Percentiles rank a stretch among this genome's conserved stretches.
These are phyloP conservation scores for Rosa rugosa DNA, from an alignment of 306 rosid species.

Conservation along the genomic window DNA sequence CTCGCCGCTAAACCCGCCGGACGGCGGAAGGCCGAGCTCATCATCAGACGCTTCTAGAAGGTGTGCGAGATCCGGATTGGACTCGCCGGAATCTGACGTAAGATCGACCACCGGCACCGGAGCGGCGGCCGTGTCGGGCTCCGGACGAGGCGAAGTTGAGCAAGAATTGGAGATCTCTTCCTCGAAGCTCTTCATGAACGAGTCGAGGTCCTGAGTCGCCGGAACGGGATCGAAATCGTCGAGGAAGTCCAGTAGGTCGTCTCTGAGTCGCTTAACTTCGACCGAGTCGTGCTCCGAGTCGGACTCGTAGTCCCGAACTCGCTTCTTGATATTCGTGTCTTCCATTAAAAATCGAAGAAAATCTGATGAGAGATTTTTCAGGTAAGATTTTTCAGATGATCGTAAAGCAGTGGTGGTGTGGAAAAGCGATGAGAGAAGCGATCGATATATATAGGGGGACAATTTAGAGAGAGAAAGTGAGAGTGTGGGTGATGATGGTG, in stretches of 20 bases:
- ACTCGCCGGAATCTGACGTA: conserved; percentile 58
- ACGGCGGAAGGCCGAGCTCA: conserved; percentile 82
- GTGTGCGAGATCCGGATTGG: conserved; percentile 70
- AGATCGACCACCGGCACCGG: conserved; percentile 41
- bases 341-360: conserved; percentile 33
- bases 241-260: conserved; percentile 60
- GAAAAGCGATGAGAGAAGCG: conserved; percentile 26
- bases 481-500: conserved; percentile 44
- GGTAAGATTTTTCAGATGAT: background rate
- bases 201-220: conserved; percentile 66
- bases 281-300: conserved; percentile 47
- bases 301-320: conserved; percentile 46
- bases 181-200: conserved; percentile 69
- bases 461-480: conserved; percentile 55
- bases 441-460: conserved; percentile 60
- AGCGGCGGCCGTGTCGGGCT: background rate
- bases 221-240: conserved; percentile 55
- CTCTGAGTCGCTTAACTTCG: conserved; percentile 66
- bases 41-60: conserved; percentile 86
- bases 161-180: conserved; percentile 65
- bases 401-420: background rate
- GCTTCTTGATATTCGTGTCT: conserved; percentile 35
- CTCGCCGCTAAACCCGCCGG: conserved; percentile 29
- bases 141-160: conserved; percentile 7
- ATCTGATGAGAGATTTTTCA: no score